A percentile compares a stretch with the other conserved stretches of the same genome.
These are phyloP conservation scores for Erysimum cheiri DNA, from an alignment of 441 rosid species.

Conservation along the genomic window DNA sequence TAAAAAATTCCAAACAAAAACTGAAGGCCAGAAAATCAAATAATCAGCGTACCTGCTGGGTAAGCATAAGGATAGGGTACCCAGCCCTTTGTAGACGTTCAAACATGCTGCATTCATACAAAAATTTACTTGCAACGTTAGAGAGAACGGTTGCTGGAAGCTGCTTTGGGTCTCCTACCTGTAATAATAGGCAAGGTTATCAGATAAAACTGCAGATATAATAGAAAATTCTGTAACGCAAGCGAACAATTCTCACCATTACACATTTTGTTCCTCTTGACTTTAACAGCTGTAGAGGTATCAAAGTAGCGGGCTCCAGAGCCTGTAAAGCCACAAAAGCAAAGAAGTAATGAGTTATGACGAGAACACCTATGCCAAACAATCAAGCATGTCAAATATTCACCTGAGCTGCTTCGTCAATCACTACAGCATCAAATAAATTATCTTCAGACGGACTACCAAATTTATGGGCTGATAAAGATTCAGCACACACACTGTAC, in stretches of 20 bases:
- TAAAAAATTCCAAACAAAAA: not conserved
- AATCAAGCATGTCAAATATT: conserved; percentile 33
- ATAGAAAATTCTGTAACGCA: conserved; percentile 6
- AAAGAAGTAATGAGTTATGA: conserved; percentile 21
- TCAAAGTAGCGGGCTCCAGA: conserved; percentile 97
- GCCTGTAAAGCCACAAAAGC: conserved; percentile 63
- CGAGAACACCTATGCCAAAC: conserved; percentile 33
- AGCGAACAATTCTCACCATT: conserved; percentile 69
- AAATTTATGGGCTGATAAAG: conserved; percentile 71
- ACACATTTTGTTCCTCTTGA: conserved; percentile 86
- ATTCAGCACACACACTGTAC: conserved; percentile 90
- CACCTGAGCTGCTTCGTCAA: conserved; percentile 99
- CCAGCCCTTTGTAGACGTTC: conserved; percentile 99
- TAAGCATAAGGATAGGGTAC: conserved; percentile 93
- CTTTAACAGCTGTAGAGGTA: conserved; percentile 96
- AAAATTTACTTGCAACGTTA: conserved; percentile 89
- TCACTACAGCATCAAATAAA: conserved; percentile 92
- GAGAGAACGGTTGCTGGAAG: conserved; percentile 99
- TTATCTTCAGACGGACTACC: conserved; percentile 80
- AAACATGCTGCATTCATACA: conserved; percentile 97
- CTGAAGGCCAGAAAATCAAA: conserved; percentile 4
- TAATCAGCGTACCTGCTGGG: conserved; percentile 71
- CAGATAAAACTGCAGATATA: conserved; percentile 10
- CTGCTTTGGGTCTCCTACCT: conserved; percentile 99
- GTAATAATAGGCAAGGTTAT: conserved; percentile 29